Evolutionary conservation across 768 basidiomycete genomes (phyloP), one percentile per base, ranked within the genome.

Genomic region (Crassisporium funariophilum): DNA sequence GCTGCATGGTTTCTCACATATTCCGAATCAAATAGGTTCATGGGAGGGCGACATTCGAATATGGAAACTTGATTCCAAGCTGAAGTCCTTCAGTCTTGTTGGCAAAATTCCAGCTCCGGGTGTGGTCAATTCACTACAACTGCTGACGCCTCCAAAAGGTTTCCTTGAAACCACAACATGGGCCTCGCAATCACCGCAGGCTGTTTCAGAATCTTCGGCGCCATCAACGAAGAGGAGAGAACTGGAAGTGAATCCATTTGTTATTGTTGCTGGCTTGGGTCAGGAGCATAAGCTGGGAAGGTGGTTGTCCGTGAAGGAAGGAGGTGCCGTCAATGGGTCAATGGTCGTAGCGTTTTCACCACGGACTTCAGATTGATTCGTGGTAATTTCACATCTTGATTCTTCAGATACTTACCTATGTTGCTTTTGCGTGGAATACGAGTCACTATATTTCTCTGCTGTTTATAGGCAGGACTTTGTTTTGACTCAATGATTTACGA

Each of bases 231-330:
- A 48, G 39, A 36, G 35, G 35, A 55, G 66, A 22, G 55, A 46
- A 35, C 10, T 54, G 35, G 41, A 63, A 1, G 55, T 43, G 5
- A 46, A 64, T 36, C 60, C 71, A 2, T 60, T 80, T 42, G 67
- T 95, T 44, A 62, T 99, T 25, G 80, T 92, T 12, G 93, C 84
- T 5, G 91, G 86, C 8, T 62, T 92, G 13, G 90, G 88, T 2
- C 89, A 94, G 62, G 97, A 99, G 63, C 90, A 87, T 61, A 79
- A 90, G 47, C 64, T 95, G 25, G 95, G 97, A 2, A 75, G 97
- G 52, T 99, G 97, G 95, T 65, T 92, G 60, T 78, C 72, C 38
- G 59, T 89, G 47, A 89, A 87, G 62, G 84, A 83, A 22, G 60
- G 56, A 41, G 87, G 88, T 1, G 82, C 77, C 0, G 73, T 75